A percentile compares a stretch with the other conserved stretches of the same genome.
Conservation (phyloP, 176 grass and related monocot genomes). For the Triticum monococcum region DNA sequence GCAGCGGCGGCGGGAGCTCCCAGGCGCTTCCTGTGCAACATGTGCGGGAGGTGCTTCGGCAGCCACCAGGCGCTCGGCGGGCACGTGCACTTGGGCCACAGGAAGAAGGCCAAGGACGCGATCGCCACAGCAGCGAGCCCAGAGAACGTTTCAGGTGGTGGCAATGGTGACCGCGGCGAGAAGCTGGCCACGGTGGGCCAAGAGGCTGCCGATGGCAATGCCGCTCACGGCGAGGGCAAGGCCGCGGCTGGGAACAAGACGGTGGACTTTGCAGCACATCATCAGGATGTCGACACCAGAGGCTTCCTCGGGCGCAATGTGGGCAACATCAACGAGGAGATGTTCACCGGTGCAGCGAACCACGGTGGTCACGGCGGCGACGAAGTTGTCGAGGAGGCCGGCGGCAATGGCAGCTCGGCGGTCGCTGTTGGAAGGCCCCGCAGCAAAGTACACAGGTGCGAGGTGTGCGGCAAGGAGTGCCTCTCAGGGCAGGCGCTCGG, state of each 20-base stretch:
- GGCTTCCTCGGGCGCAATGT: neutral
- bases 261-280: neutral
- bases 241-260: neutral
- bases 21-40: constrained; percentile 3
- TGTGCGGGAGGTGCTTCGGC: constrained; percentile 13
- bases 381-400: neutral
- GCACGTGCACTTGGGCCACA: constrained; percentile 35
- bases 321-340: neutral
- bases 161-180: neutral
- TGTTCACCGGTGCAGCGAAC: neutral
- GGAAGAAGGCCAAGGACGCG: constrained; percentile 29
- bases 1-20: neutral
- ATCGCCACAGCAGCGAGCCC: neutral
- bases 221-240: neutral
- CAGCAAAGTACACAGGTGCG: constrained; percentile 20
- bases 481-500: constrained; percentile 33
- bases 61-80: constrained; percentile 25
- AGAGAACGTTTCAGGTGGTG: neutral
- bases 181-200: neutral
- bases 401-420: too few species aligned
- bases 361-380: neutral
- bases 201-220: neutral
- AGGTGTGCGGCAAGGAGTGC: constrained; percentile 30
- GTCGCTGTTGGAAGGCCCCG: neutral
- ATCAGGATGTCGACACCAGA: neutral